Evolutionary conservation across 768 basidiomycete genomes (phyloP).

Genomic region (Podaxis sp.): DNA sequence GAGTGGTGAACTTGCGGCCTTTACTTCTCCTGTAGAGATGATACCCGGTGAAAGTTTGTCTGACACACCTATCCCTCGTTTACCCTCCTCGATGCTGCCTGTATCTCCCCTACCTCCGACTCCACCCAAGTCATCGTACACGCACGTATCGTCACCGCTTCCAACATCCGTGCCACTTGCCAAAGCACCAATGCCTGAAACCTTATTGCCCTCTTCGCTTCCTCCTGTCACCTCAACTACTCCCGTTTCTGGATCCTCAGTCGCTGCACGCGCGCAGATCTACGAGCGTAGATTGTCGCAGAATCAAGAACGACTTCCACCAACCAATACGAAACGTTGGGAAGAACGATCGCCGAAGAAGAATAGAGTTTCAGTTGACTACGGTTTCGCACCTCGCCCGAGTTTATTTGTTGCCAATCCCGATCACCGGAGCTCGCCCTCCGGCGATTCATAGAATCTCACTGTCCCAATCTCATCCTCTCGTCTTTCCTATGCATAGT

Average conservation of each 20-base stretch:
- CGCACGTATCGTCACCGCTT: neutral
- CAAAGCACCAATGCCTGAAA: slow-evolving; percentile 9
- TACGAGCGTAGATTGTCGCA: slow-evolving; percentile 62
- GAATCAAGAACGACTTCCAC: slow-evolving; percentile 34
- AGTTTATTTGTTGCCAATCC: slow-evolving; percentile 78
- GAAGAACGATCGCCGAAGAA: slow-evolving; percentile 40
- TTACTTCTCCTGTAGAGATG: slow-evolving; percentile 37
- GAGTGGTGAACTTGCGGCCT: slow-evolving; percentile 19
- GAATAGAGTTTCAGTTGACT: slow-evolving; percentile 44
- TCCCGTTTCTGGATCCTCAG: slow-evolving; percentile 28
- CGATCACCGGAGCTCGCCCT: slow-evolving; percentile 33
- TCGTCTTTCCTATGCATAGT: neutral
- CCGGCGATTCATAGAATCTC: slow-evolving; percentile 18
- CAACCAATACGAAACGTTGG: slow-evolving; percentile 39
- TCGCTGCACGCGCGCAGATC: slow-evolving; percentile 53
- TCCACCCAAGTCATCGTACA: neutral
- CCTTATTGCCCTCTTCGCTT: slow-evolving; percentile 7
- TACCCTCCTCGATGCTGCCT: slow-evolving; percentile 5
- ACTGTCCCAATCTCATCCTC: slow-evolving; percentile 8
- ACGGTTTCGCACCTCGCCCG: slow-evolving; percentile 64
- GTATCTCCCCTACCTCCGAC: slow-evolving; percentile 10
- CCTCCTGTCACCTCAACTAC: slow-evolving; percentile 18
- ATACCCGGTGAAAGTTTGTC: slow-evolving; percentile 10
- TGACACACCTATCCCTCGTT: neutral
- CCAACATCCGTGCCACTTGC: neutral